Evolutionary conservation across 306 rosid genomes (phyloP).

Genomic region (Luffa aegyptiaca): DNA sequence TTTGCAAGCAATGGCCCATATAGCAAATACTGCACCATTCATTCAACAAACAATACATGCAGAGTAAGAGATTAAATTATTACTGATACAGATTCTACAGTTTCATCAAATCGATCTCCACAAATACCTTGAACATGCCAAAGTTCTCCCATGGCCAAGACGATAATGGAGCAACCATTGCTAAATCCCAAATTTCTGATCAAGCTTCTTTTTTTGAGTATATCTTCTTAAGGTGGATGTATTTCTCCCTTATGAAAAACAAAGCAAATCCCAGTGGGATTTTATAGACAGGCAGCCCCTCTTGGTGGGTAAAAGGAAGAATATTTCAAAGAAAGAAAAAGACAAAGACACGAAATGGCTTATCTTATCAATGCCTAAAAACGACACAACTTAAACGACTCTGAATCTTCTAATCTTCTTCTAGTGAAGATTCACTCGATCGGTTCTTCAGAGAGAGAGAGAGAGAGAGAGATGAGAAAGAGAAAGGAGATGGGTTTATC

Average conservation of each 20-base stretch:
- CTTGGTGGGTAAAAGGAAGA: neutral
- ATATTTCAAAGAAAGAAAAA: neutral
- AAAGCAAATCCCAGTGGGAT: neutral
- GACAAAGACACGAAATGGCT: neutral
- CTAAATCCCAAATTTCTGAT: neutral
- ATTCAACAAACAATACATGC: neutral
- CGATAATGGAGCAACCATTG: slow-evolving; percentile 64
- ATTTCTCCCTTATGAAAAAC: neutral
- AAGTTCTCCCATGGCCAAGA: slow-evolving; percentile 84
- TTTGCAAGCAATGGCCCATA: slow-evolving; percentile 44
- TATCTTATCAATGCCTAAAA: too few species aligned
- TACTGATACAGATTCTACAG: neutral
- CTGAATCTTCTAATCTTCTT: neutral
- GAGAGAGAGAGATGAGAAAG: neutral
- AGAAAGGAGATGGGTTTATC: neutral
- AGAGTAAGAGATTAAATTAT: neutral
- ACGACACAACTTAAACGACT: neutral
- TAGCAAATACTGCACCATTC: slow-evolving; percentile 4
- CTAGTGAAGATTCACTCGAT: too few species aligned
- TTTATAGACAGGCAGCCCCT: neutral
- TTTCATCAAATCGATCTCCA: neutral
- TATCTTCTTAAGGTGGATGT: neutral
- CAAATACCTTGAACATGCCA: slow-evolving; percentile 59
- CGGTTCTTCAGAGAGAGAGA: neutral
- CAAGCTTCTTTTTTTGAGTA: too few species aligned